These are phyloP conservation scores for Metarhizium guizhouense DNA, from an alignment of 2,329 filamentous ascomycete genomes.

Conservation along the genomic window DNA sequence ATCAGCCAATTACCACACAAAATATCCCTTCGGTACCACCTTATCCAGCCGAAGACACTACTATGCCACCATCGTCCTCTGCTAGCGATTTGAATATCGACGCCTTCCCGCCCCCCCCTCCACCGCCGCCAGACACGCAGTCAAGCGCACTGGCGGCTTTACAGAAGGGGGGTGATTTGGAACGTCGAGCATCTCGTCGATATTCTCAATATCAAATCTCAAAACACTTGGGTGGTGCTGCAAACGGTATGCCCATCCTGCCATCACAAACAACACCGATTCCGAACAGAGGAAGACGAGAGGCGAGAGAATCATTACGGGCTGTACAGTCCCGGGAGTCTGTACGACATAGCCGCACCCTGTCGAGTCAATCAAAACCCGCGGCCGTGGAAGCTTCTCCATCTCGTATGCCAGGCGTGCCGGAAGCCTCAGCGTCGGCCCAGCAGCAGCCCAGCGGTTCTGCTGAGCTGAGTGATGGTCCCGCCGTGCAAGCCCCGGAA, in stretches of 20 bases:
- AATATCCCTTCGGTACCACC: conserved; percentile 66
- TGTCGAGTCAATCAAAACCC: conserved; percentile 34
- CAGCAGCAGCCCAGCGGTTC: conserved; percentile 15
- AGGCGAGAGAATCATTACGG: conserved; percentile 76
- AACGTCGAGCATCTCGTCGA: conserved; percentile 81
- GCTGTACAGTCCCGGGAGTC: conserved; percentile 48
- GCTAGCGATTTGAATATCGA: conserved; percentile 46
- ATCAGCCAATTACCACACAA: conserved; percentile 64
- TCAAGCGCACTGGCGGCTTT: conserved; percentile 86
- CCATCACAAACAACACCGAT: conserved; percentile 75
- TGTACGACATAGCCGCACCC: conserved; percentile 39
- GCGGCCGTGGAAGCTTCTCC: conserved; percentile 49
- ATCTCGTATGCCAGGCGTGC: conserved; percentile 51
- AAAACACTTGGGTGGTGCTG: conserved; percentile 76
- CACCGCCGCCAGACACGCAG: conserved; percentile 65
- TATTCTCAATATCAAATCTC: conserved; percentile 97
- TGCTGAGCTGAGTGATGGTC: conserved; percentile 7
- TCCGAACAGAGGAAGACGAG: conserved; percentile 71
- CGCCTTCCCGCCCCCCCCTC: conserved; percentile 58
- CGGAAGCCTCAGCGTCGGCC: conserved; percentile 43
- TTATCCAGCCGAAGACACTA: conserved; percentile 54
- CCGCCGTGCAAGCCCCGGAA: conserved; percentile 49
- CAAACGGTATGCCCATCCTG: conserved; percentile 78
- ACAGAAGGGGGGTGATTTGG: conserved; percentile 84
- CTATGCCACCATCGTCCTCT: conserved; percentile 32